A percentile compares a stretch with the other conserved stretches of the same genome.
Evolutionary conservation across 805 yeast species (phyloP).

Genomic region (Jamesozyma gamospora): DNA sequence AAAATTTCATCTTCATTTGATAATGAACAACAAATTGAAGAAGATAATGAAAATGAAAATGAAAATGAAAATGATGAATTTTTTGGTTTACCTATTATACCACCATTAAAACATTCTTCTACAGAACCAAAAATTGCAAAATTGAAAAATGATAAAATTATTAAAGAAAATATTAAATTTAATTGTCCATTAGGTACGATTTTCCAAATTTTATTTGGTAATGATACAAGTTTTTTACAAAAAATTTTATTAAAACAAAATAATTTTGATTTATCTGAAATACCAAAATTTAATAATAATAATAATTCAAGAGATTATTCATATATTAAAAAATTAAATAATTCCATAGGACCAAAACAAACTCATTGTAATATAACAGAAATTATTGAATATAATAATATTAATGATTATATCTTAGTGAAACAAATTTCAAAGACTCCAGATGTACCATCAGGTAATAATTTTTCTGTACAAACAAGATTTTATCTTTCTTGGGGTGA

Average conservation of each 20-base stretch:
- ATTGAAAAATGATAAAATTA: slow-evolving; percentile 41
- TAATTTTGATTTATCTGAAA: slow-evolving; percentile 47
- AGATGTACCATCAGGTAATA: slow-evolving; percentile 66
- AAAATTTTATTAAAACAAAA: slow-evolving; percentile 46
- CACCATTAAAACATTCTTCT: slow-evolving; percentile 35
- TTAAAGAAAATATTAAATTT: slow-evolving; percentile 39
- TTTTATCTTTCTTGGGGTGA: slow-evolving; percentile 54
- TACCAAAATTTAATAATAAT: slow-evolving; percentile 32
- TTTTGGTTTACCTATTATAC: slow-evolving; percentile 26
- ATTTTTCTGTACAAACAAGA: slow-evolving; percentile 53
- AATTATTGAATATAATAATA: slow-evolving; percentile 39
- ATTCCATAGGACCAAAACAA: slow-evolving; percentile 64
- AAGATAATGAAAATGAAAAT: slow-evolving; percentile 7
- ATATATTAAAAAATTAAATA: slow-evolving; percentile 50
- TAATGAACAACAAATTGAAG: not conserved
- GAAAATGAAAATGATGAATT: slow-evolving; percentile 12
- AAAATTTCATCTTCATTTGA: slow-evolving; percentile 17
- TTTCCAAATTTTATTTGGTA: slow-evolving; percentile 50
- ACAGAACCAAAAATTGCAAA: slow-evolving; percentile 36
- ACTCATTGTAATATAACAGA: slow-evolving; percentile 55
- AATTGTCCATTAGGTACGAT: slow-evolving; percentile 61
- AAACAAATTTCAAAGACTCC: slow-evolving; percentile 53
- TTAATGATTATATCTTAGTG: slow-evolving; percentile 35
- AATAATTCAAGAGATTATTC: slow-evolving; percentile 35
- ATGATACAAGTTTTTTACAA: slow-evolving; percentile 40